Evolutionary conservation across 208 protist genomes (phyloP).

Genomic region (Acanthamoeba sp.): DNA sequence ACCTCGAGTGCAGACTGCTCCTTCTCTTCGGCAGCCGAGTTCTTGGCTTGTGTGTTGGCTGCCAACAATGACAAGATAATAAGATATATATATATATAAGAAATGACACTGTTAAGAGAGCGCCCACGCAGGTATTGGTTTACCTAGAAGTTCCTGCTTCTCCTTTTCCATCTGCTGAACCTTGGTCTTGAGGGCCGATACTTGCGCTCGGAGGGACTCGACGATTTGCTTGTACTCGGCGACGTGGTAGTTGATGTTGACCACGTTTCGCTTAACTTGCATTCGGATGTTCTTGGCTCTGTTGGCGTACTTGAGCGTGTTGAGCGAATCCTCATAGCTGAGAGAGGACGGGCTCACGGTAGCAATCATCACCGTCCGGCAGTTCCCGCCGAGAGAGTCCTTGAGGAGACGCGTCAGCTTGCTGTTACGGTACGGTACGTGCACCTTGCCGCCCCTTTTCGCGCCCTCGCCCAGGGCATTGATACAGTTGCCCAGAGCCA

Average conservation of each 20-base stretch:
- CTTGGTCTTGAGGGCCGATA: slow-evolving; percentile 73
- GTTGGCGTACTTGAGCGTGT: slow-evolving; percentile 93
- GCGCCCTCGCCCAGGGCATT: slow-evolving; percentile 87
- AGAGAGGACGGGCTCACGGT: slow-evolving; percentile 85
- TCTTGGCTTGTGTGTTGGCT: slow-evolving; percentile 29
- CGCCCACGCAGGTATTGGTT: no score
- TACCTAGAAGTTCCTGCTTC: slow-evolving; percentile 37
- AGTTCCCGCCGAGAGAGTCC: slow-evolving; percentile 93
- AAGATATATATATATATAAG: no score
- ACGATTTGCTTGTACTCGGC: slow-evolving; percentile 90
- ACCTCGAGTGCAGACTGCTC: slow-evolving; percentile 14
- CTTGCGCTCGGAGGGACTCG: slow-evolving; percentile 84
- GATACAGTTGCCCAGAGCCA: slow-evolving; percentile 93
- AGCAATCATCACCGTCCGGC: slow-evolving; percentile 92
- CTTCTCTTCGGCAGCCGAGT: slow-evolving; percentile 24
- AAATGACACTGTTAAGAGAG: no score
- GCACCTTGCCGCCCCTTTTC: slow-evolving; percentile 68
- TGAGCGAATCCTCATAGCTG: slow-evolving; percentile 91
- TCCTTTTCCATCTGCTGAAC: slow-evolving; percentile 31
- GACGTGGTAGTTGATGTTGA: slow-evolving; percentile 89
- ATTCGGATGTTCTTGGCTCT: slow-evolving; percentile 91
- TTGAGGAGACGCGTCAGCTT: slow-evolving; percentile 94
- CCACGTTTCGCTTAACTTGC: slow-evolving; percentile 84
- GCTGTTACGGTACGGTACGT: slow-evolving; percentile 93
- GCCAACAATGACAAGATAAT: background rate